These are phyloP conservation scores for Eutreptiella sp. DNA, from an alignment of 208 protist genomes.

Conservation along the genomic window DNA sequence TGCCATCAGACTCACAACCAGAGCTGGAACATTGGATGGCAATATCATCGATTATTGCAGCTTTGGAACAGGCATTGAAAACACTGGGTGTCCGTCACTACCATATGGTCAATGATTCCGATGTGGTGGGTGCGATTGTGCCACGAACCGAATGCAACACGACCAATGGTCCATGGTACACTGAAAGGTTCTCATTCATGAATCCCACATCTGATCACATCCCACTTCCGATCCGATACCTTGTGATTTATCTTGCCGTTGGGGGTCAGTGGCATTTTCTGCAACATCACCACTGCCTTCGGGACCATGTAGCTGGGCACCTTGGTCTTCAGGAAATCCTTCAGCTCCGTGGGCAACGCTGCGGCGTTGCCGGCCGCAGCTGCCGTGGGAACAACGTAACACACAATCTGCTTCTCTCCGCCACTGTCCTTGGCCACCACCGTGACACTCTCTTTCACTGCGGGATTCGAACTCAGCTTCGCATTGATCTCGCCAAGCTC, in stretches of 20 bases:
- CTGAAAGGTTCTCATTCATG: not conserved
- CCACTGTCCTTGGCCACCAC: conserved; percentile 37
- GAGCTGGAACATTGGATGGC: too few species aligned
- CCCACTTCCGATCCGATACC: too few species aligned
- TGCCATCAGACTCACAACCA: too few species aligned
- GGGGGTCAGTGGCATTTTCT: conserved; percentile 46
- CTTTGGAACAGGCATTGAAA: too few species aligned
- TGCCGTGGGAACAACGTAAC: conserved; percentile 26
- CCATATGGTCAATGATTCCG: too few species aligned
- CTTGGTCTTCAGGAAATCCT: conserved; percentile 36
- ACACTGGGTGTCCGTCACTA: too few species aligned
- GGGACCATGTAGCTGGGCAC: conserved; percentile 58
- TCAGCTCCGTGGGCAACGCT: conserved; percentile 15
- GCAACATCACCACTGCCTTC: conserved; percentile 36
- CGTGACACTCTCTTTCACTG: conserved; percentile 50
- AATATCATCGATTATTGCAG: too few species aligned
- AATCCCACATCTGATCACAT: not conserved
- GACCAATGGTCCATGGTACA: not conserved
- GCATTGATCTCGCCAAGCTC: conserved; percentile 57
- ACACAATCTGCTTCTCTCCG: conserved; percentile 36
- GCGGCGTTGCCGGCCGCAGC: not conserved
- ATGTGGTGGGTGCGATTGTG: too few species aligned
- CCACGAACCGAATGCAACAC: too few species aligned
- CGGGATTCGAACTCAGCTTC: conserved; percentile 28
- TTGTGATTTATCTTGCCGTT: conserved; percentile 54